Base-by-base conservation (phyloP, 345 rosid genomes). In the Salix dunnii region DNA sequence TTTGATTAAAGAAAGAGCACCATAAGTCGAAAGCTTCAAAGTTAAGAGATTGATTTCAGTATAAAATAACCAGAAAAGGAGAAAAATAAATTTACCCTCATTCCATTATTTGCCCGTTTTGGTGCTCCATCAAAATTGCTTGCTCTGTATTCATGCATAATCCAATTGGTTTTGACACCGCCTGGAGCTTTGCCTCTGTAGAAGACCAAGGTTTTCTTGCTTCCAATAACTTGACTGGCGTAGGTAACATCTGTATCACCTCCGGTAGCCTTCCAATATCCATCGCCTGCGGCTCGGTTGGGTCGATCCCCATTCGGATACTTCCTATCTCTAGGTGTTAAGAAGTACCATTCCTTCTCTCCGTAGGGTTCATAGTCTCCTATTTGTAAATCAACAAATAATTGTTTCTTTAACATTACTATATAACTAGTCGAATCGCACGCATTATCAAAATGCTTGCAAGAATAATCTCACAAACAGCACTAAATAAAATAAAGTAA, bases 271-370 rank as follows among this genome's bases (percentile, higher is more conserved):
- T 86, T 88, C 91, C 89, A 88, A 35, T 80, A 86, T 20, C 91
- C 91, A 5, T 80, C 76, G 21, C 82, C 83, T 30, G 87, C 87
- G 5, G 87, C 84, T 61, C 87, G 68, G 72, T 86, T 85, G 2
- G 89, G 82, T 60, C 86, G 71, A 27, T 36, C 76, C 18, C 88
- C 85, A 8, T 85, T 83, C 11, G 89, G 85, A 74, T 86, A 80
- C 67, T 85, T 88, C 62, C 85, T 69, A 30, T 85, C 83, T 72
- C 87, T 78, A 18, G 91, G 91, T 75, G 89, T 90, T 73, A 92
- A 89, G 74, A 90, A 90, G 75, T 81, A 90, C 93, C 93, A 88
- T 75, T 90, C 93, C 30, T 88, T 77, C 46, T 89, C 91, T 40
- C 91, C 93, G 76, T 28, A 35, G 5, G 71, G 48, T n/a, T 46